Percentiles rank a stretch among this genome's conserved stretches.
Evolutionary conservation across 352 stramenopile genomes (phyloP).

Genomic region (Pythium brassicae): DNA sequence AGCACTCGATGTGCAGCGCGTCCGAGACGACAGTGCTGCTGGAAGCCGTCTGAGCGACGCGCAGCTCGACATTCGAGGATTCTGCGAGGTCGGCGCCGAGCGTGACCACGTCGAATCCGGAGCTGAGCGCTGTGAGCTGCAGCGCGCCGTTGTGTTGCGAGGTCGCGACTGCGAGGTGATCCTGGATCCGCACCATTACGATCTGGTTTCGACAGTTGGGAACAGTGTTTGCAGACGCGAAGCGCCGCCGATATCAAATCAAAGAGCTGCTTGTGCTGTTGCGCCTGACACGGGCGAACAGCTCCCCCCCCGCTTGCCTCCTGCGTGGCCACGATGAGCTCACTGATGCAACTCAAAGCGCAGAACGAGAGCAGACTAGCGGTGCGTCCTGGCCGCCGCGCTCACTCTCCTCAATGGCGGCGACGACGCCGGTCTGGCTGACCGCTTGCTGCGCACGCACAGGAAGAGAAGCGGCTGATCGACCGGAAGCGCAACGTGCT

Average conservation of each 20-base stretch:
- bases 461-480: constrained; percentile 86
- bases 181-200: constrained; percentile 19
- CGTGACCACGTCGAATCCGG: constrained; percentile 25
- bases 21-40: not conserved
- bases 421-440: not conserved
- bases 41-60: constrained; percentile 7
- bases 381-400: constrained; percentile 20
- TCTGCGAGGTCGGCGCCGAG: constrained; percentile 43
- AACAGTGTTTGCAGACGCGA: too few relatives aligned
- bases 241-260: too few relatives aligned
- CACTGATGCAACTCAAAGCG: constrained; percentile 76
- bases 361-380: constrained; percentile 77
- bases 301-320: too few relatives aligned
- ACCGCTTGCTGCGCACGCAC: not conserved
- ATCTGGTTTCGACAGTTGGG: too few relatives aligned
- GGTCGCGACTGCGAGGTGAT: constrained; percentile 29
- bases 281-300: too few relatives aligned
- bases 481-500: constrained; percentile 85
- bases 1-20: constrained; percentile 20
- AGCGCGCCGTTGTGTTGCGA: constrained; percentile 23
- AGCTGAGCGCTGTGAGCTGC: constrained; percentile 42
- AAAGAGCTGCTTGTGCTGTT: not conserved
- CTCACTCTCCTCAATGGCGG: not conserved
- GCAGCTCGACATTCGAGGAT: constrained; percentile 32
- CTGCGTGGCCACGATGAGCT: constrained; percentile 45